These are phyloP conservation scores for Lactarius deliciosus DNA, from an alignment of 768 basidiomycete species.

Conservation along the genomic window DNA sequence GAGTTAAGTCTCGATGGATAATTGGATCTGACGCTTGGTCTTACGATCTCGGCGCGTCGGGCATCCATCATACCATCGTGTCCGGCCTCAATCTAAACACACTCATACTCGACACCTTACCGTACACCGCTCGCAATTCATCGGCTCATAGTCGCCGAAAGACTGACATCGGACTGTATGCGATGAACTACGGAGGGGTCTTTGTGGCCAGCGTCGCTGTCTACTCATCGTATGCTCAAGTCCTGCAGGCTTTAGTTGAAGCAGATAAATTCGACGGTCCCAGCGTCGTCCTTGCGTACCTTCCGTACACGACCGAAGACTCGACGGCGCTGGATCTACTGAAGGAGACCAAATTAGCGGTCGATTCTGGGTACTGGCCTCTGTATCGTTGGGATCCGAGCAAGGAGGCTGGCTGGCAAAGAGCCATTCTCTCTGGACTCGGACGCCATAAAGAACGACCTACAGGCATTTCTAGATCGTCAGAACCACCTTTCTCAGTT, in stretches of 20 bases:
- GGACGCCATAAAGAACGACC: slow-evolving; percentile 89
- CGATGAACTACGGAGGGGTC: slow-evolving; percentile 97
- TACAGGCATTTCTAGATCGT: slow-evolving; percentile 90
- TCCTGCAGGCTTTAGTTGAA: slow-evolving; percentile 86
- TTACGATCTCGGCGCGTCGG: slow-evolving; percentile 93
- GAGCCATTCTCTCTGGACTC: slow-evolving; percentile 94
- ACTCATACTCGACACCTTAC: slow-evolving; percentile 89
- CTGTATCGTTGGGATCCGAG: slow-evolving; percentile 96
- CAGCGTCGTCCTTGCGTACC: slow-evolving; percentile 88
- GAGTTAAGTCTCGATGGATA: slow-evolving; percentile 85
- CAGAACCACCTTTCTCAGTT: slow-evolving; percentile 97
- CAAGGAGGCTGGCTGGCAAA: slow-evolving; percentile 66
- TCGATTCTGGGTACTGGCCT: slow-evolving; percentile 97
- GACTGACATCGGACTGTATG: slow-evolving; percentile 96
- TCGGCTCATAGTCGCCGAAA: slow-evolving; percentile 76
- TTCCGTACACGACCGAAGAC: slow-evolving; percentile 81
- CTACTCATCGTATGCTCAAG: slow-evolving; percentile 93
- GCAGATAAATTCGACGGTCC: slow-evolving; percentile 90
- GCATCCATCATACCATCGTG: slow-evolving; percentile 91
- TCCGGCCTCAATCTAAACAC: slow-evolving; percentile 92
- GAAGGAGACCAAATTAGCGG: slow-evolving; percentile 95
- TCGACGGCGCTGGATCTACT: slow-evolving; percentile 83
- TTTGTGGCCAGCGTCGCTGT: slow-evolving; percentile 95
- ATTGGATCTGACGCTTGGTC: slow-evolving; percentile 98
- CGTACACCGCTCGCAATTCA: slow-evolving; percentile 77